Base-by-base conservation (phyloP, 352 stramenopile genomes). In the Pythium plurisporium region DNA sequence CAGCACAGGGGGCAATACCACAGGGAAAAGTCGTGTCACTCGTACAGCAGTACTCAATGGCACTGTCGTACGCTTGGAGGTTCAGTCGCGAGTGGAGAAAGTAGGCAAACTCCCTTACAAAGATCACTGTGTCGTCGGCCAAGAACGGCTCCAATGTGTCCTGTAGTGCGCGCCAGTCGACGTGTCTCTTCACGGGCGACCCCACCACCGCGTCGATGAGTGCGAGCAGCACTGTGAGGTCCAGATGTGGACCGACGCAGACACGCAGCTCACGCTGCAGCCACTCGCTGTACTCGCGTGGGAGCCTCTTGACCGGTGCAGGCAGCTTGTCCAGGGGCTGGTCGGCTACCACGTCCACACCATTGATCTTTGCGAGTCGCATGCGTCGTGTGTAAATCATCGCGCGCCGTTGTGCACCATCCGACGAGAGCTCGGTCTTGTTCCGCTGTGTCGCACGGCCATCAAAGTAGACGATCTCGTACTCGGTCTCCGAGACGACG, bases 61-160 rank as follows among this genome's bases (percentile, higher is more conserved):
- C 76, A 22, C 65, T 61, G 46, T 93, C 83, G 55, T 93, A 93
- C 20, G 81, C 77, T 11, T 86, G 65, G 22, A 74, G 53, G 36
- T 91, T 91, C 25, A 93, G 60, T 12, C 75, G 67, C 17, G 77
- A 90, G 15, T 47, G 69, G 31, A 93, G 63, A 61, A 90, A 93
- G 48, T 50, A 79, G 10, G 80, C 70, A 25, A 90, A 40, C 52
- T 93, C 83, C 23, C 63, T 62, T 5, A 86, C 79, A 55, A 93
- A 93, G 9, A 70, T 48, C 10, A 45, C 36, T 0, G 78, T 62
- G 41, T 90, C 82, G 25, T 88, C 81, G 19, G 77, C 76, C 30
- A 93, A 49, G 60, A 91, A 93, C 9, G 76, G 73, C 53, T 66
- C 55, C 17, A 93, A 59, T 6, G 77, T 77, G 33, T 59, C 52